Percentiles rank a stretch among this genome's conserved stretches.
Conservation (phyloP, 140 eudicot genomes). For the Cichorium intybus region DNA sequence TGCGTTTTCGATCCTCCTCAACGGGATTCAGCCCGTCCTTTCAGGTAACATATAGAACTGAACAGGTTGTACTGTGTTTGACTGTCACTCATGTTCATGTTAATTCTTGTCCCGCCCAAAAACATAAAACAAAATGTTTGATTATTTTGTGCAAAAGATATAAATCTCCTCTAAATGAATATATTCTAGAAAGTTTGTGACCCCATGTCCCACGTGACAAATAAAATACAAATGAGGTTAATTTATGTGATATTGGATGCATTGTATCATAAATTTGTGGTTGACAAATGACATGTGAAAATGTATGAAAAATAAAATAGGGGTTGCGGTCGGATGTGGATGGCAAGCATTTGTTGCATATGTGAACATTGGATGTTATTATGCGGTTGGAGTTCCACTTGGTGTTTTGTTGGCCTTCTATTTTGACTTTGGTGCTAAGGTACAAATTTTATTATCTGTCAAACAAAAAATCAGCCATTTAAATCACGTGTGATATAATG, state of each 20-base stretch:
- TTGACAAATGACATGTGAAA: not conserved
- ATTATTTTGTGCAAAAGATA: no score
- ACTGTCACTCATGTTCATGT: no score
- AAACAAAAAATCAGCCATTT: not conserved
- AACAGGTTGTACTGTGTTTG: no score
- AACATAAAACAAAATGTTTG: no score
- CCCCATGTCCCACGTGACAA: no score
- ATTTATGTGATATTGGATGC: no score
- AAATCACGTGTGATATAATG: not conserved
- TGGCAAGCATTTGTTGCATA: slow-evolving; percentile 16
- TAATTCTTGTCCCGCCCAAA: no score
- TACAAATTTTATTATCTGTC: not conserved
- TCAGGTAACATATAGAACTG: slow-evolving; percentile 35
- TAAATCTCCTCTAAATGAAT: no score
- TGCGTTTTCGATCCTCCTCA: slow-evolving; percentile 30
- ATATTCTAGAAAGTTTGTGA: no score
- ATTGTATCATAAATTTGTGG: no score
- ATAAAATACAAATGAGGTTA: no score
- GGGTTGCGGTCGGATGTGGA: slow-evolving; percentile 14
- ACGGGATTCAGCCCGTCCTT: slow-evolving; percentile 38
- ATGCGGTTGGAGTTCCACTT: slow-evolving; percentile 7
- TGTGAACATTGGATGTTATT: slow-evolving; percentile 8
- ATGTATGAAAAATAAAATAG: not conserved
- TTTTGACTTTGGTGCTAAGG: slow-evolving; percentile 29
- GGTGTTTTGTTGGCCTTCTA: slow-evolving; percentile 14